Conservation (phyloP, 441 rosid species). For the Mallotus repandus region DNA sequence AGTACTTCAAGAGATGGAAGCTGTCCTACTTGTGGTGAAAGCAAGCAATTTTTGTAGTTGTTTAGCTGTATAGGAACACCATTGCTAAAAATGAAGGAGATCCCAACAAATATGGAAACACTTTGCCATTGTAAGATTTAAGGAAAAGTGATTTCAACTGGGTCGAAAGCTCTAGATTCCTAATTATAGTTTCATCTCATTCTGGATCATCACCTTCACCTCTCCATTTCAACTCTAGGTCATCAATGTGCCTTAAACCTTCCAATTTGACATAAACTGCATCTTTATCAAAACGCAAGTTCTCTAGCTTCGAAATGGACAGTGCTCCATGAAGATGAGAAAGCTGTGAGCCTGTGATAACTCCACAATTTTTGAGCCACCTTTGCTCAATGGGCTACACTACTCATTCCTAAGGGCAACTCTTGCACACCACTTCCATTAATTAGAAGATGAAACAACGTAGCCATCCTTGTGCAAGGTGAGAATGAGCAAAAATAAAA, state of each 20-base stretch:
- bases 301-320: conserved; percentile 19
- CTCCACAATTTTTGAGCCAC: conserved; percentile 21
- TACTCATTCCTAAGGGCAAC: conserved; percentile 22
- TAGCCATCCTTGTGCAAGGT: not conserved
- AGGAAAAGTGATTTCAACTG: conserved; percentile 22
- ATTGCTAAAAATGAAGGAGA: conserved; percentile 9
- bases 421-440: conserved; percentile 4
- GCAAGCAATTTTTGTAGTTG: conserved; percentile 18
- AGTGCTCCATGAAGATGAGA: conserved; percentile 20
- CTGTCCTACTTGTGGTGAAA: not conserved
- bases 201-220: not conserved
- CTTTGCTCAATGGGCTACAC: too few species aligned
- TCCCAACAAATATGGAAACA: conserved; percentile 27
- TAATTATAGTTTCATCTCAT: not conserved
- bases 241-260: conserved; percentile 13
- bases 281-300: conserved; percentile 7
- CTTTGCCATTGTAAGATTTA: not conserved
- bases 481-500: too few species aligned
- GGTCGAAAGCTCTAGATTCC: conserved; percentile 19
- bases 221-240: conserved; percentile 23
- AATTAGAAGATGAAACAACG: conserved; percentile 22
- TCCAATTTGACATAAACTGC: not conserved
- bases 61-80: not conserved
- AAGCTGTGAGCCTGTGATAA: conserved; percentile 16
- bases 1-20: conserved; percentile 23